Evolutionary conservation across 805 yeast species (phyloP).

Genomic region (Myxozyma nipponensis): DNA sequence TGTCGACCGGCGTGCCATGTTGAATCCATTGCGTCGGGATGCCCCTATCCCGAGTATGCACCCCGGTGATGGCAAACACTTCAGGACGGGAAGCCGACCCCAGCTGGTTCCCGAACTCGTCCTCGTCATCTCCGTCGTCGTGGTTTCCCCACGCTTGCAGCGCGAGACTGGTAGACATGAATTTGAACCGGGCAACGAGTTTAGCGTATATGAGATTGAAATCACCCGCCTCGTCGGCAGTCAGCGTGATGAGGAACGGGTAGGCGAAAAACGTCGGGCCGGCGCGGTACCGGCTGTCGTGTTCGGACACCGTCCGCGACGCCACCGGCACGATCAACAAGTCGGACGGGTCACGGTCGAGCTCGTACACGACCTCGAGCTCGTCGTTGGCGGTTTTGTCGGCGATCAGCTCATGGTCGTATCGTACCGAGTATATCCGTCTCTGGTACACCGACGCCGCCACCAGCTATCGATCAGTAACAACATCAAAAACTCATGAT

Average conservation of each 20-base stretch:
- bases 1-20: conserved; percentile 2
- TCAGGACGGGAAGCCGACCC: too few relatives aligned
- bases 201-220: conserved; percentile 57
- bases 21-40: conserved; percentile 8
- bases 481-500: background rate
- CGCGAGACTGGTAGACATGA: conserved; percentile 18
- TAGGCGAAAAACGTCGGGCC: conserved; percentile 54
- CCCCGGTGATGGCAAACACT: conserved; percentile 7
- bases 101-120: conserved; percentile 6
- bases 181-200: conserved; percentile 38
- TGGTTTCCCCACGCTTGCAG: conserved; percentile 1
- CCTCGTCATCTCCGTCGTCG: background rate
- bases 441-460: conserved; percentile 63
- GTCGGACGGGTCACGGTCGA: conserved; percentile 34
- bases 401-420: conserved; percentile 49
- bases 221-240: conserved; percentile 50
- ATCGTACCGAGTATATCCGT: conserved; percentile 63
- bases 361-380: conserved; percentile 61
- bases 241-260: conserved; percentile 67
- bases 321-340: conserved; percentile 18
- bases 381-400: conserved; percentile 65
- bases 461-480: conserved; percentile 37
- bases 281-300: conserved; percentile 32
- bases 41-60: background rate
- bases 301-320: conserved; percentile 6